A percentile compares a stretch with the other conserved stretches of the same genome.
These are phyloP conservation scores for Incumbomyces delicatus DNA, from an alignment of 2,329 filamentous ascomycete genomes.

Conservation along the genomic window DNA sequence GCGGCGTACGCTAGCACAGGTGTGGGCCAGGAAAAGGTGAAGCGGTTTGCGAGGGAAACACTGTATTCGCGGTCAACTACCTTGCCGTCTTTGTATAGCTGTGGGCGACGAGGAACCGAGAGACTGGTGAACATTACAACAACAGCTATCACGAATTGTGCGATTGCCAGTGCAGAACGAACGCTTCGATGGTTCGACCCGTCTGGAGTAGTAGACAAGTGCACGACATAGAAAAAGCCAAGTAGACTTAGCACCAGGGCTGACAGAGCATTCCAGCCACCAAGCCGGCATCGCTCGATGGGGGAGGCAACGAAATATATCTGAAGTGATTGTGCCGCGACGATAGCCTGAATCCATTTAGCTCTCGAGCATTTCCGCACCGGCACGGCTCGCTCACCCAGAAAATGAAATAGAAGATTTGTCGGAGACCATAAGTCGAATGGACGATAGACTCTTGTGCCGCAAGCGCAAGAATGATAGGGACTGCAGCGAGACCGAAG, in stretches of 20 bases:
- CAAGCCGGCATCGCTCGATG: slow-evolving; percentile 15
- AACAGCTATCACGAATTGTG: slow-evolving; percentile 26
- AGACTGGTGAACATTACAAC: slow-evolving; percentile 41
- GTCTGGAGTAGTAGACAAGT: slow-evolving; percentile 11
- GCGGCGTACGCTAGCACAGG: slow-evolving; percentile 46
- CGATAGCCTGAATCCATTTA: slow-evolving; percentile 9
- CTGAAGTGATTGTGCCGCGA: slow-evolving; percentile 15
- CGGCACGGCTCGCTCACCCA: slow-evolving; percentile 43
- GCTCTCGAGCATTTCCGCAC: too few species aligned
- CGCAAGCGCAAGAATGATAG: slow-evolving; percentile 45
- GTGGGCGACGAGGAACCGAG: slow-evolving; percentile 56
- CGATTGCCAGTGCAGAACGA: slow-evolving; percentile 15
- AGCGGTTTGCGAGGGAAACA: slow-evolving; percentile 49
- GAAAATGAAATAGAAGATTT: slow-evolving; percentile 50
- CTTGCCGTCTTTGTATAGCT: slow-evolving; percentile 51
- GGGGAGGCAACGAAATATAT: slow-evolving; percentile 17
- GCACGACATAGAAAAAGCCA: slow-evolving; percentile 17
- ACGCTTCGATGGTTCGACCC: slow-evolving; percentile 12
- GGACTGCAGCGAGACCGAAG: slow-evolving; percentile 23
- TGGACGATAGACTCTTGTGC: slow-evolving; percentile 24
- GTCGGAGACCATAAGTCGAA: slow-evolving; percentile 36
- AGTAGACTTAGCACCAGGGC: slow-evolving; percentile 14
- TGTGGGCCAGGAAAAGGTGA: slow-evolving; percentile 57
- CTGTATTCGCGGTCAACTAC: slow-evolving; percentile 56
- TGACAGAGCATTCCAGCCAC: slow-evolving; percentile 14